Evolutionary conservation across 305 asterid genomes (phyloP), one percentile per base, ranked within the genome.

Genomic region (Withania somnifera): DNA sequence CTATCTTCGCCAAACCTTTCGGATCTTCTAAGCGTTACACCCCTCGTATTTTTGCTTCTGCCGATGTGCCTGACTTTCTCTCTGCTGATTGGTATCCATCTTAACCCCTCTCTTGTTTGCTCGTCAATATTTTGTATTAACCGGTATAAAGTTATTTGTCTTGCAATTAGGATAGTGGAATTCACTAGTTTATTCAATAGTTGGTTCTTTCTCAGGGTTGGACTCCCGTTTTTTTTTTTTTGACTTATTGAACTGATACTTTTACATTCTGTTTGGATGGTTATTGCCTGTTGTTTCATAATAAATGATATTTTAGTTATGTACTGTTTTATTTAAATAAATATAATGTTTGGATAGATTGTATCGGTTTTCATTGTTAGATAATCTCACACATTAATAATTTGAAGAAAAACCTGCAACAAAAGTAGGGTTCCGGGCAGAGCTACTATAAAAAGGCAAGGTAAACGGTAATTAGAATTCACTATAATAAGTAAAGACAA

Each of bases 21-120:
- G 83, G 45, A 68, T 84, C 75, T 53, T 76, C 82, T 67, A 92
- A 83, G 79, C 87, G 90, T 30, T 79, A 60, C 15, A 61, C 82
- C 42, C 79, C 80, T 0, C 91, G 93, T 6, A 80, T 89, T 75
- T 86, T 89, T 87, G 94, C 97, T 79, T 95, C 97, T 9, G 87
- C 97, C 67, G 94, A 91, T 54, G 92, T 93, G 17, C 99, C 98
- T 6, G 99, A 95, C 68, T 95, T 83, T 86, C 92, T 93, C 87
- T 91, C 97, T 82, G 88, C 94, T 50, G 93, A 95, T 79, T 95
- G 98, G 98, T 94, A 89, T 34, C 60, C 84, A 51, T 47, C 79
- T 24, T 75, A 60, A 20, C 47, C 83, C 53, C 34, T 36, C 3
- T 53, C 20, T 54, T 24, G 52, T 40, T 79, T 8, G 24, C 60